A percentile compares a stretch with the other conserved stretches of the same genome.
Evolutionary conservation across 176 grass and related monocot genomes (phyloP).

Genomic region (Hsuehochloa calcarea): DNA sequence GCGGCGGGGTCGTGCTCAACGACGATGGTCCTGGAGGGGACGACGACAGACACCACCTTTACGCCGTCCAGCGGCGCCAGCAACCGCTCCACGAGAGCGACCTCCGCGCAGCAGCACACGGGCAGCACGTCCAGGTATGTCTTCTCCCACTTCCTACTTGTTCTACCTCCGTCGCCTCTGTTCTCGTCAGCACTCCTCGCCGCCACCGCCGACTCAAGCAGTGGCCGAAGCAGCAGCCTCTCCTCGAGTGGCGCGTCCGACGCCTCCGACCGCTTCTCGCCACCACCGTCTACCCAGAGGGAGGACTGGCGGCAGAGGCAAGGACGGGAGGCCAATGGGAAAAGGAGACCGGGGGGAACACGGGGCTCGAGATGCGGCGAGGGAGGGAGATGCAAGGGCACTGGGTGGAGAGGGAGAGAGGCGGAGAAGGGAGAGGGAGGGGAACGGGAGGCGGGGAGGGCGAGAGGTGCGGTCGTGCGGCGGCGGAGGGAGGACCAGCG

Average conservation of each 20-base stretch:
- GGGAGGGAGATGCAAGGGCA: no score
- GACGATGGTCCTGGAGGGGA: constrained; percentile 59
- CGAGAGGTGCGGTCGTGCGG: no score
- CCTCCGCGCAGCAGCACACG: constrained; percentile 74
- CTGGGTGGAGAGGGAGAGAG: no score
- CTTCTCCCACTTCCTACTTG: constrained; percentile 36
- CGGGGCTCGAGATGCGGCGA: no score
- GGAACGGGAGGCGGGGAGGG: no score
- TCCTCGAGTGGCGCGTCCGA: background rate
- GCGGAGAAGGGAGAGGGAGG: no score
- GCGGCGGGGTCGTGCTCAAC: constrained; percentile 59
- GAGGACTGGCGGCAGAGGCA: no score
- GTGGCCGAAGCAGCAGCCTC: background rate
- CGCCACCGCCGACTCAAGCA: background rate
- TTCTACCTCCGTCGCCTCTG: background rate
- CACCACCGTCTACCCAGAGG: no score
- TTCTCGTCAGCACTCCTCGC: background rate
- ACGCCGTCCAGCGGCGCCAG: constrained; percentile 54
- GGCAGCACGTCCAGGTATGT: constrained; percentile 75
- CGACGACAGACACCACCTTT: constrained; percentile 46
- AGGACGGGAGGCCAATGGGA: no score
- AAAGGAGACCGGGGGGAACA: no score
- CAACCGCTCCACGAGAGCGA: constrained; percentile 54
- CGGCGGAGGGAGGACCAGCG: no score
- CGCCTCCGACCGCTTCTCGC: background rate